A percentile compares a stretch with the other conserved stretches of the same genome.
Evolutionary conservation across 2,329 filamentous ascomycete species (phyloP).

Genomic region (Sclerotinia nivalis): DNA sequence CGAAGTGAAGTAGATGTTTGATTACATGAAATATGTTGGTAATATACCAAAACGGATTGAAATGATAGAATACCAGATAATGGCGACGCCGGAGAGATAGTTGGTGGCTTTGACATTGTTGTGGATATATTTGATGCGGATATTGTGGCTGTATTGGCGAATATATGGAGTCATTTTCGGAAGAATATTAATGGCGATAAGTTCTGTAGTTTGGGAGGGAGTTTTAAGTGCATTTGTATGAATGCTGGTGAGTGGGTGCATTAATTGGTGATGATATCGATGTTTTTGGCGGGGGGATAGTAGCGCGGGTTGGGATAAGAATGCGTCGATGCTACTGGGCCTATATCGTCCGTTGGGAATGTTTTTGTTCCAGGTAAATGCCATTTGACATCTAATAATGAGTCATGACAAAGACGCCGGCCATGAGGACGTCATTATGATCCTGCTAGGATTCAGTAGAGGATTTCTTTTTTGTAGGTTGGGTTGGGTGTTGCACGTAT

Average conservation of each 20-base stretch:
- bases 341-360: slow-evolving; percentile 12
- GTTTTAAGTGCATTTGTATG: slow-evolving; percentile 16
- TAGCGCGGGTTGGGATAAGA: slow-evolving; percentile 18
- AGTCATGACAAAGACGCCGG: slow-evolving; percentile 9
- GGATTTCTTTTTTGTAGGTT: slow-evolving; percentile 7
- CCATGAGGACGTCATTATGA: slow-evolving; percentile 10
- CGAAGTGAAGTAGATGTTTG: not conserved
- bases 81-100: slow-evolving; percentile 19
- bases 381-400: slow-evolving; percentile 18
- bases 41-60: slow-evolving; percentile 11
- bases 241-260: slow-evolving; percentile 13
- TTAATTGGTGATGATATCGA: slow-evolving; percentile 17
- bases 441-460: slow-evolving; percentile 9
- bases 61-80: slow-evolving; percentile 17
- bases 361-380: slow-evolving; percentile 18
- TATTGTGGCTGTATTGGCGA: slow-evolving; percentile 17
- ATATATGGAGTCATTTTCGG: slow-evolving; percentile 17
- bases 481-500: slow-evolving; percentile 18
- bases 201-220: not conserved
- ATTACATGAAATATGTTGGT: slow-evolving; percentile 1
- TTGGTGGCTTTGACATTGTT: slow-evolving; percentile 4
- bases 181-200: slow-evolving; percentile 3
- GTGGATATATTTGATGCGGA: slow-evolving; percentile 17
- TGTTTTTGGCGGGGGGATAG: slow-evolving; percentile 14
- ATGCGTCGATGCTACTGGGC: slow-evolving; percentile 20